Conservation (phyloP, 768 basidiomycete genomes). For the Russula virescens region DNA sequence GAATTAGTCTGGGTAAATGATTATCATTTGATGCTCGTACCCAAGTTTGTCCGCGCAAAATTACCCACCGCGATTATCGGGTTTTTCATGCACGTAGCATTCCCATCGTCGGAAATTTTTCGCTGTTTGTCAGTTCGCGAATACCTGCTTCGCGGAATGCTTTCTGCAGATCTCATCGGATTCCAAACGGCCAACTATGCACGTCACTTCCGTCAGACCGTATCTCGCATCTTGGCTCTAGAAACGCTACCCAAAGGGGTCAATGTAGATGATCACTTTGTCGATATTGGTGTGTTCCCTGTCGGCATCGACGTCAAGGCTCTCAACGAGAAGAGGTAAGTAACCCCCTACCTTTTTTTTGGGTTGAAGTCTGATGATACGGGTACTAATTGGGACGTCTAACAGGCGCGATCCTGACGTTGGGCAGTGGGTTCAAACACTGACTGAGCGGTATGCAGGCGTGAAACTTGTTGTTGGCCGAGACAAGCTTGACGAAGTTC, state of each 20-base stretch:
- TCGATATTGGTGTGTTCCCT: conserved; percentile 84
- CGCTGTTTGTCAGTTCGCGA: conserved; percentile 78
- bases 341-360: conserved; percentile 3
- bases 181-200: conserved; percentile 87
- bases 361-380: background rate
- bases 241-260: conserved; percentile 84
- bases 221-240: conserved; percentile 68
- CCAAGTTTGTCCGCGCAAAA: conserved; percentile 70
- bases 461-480: conserved; percentile 85
- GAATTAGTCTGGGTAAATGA: conserved; percentile 77
- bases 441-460: conserved; percentile 78
- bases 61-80: conserved; percentile 66
- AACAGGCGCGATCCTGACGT: conserved; percentile 69
- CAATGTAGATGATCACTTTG: conserved; percentile 62
- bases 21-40: conserved; percentile 94
- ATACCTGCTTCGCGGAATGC: conserved; percentile 76
- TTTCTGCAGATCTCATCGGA: conserved; percentile 90
- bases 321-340: conserved; percentile 60
- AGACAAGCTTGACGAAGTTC: conserved; percentile 85
- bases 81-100: conserved; percentile 97
- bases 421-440: conserved; percentile 69
- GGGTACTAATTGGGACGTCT: conserved; percentile 1
- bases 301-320: conserved; percentile 82
- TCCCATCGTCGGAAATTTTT: conserved; percentile 94
- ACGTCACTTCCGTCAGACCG: conserved; percentile 81